phyloP scores from a whole-genome alignment of 1,139 yeast species.

The Taphrina deformans region DNA sequence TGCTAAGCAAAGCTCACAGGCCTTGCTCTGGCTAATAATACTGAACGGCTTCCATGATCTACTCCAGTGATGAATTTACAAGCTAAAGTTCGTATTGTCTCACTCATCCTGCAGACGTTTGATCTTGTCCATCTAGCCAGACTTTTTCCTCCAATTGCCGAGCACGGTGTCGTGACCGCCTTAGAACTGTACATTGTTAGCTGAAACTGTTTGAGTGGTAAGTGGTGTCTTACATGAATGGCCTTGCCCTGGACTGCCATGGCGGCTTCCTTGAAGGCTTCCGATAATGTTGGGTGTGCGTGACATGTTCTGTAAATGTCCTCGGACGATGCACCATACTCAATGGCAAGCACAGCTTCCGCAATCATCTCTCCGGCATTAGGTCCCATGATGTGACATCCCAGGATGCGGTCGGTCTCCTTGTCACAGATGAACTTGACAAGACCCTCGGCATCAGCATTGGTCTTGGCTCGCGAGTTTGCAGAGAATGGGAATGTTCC shows the following conservation, averaged over 20 bases:
- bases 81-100: neutral
- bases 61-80: neutral
- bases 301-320: conserved; percentile 97
- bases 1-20: neutral
- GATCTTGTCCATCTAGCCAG: no score
- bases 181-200: neutral
- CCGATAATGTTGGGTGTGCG: conserved; percentile 97
- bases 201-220: neutral
- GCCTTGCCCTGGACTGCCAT: conserved; percentile 88
- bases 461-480: conserved; percentile 98
- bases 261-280: conserved; percentile 98
- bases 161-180: no score
- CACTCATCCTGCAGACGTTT: neutral
- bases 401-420: conserved; percentile 93
- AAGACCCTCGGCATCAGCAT: conserved; percentile 93
- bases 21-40: neutral
- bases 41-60: neutral
- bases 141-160: no score
- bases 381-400: conserved; percentile 96
- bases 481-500: conserved; percentile 99
- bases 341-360: conserved; percentile 95
- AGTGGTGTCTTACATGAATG: conserved; percentile 56
- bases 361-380: conserved; percentile 99
- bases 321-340: conserved; percentile 98
- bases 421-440: conserved; percentile 95